Evolutionary conservation across 768 basidiomycete species (phyloP), one percentile per base, ranked within the genome.

Genomic region (Tulasnella sp.): DNA sequence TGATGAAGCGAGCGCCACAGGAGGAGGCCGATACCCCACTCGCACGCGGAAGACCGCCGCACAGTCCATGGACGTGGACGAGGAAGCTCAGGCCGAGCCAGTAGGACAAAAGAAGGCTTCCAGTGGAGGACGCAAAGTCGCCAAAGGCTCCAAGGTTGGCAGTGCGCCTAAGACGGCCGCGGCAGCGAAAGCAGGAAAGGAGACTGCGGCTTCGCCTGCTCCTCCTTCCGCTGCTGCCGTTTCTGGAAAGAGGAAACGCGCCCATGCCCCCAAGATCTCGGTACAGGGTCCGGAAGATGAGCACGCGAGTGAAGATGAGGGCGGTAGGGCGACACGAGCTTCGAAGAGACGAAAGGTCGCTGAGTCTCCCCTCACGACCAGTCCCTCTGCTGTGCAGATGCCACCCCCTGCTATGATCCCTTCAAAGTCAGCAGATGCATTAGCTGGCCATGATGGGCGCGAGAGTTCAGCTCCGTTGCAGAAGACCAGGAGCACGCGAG

Each of bases 281-380:
- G 45, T 19, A 48, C n/a, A 48, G n/a, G 45, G 45, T 27, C 19
- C 45, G 7, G 45, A 27, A 10, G n/a, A 21, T 19, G 45, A 48
- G n/a, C 45, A 48, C 7, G 45, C 7, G 7, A 27, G 19, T 10
- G 45, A 48, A 19, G 45, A 19, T 5, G 45, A 48, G 7, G 45
- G 45, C 19, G 45, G 45, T 21, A 5, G 45, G n/a, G n/a, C 45
- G 25, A 48, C 45, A 21, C 45, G 45, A 27, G n/a, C 45, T 7
- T 48, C 45, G n/a, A 48, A 48, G 25, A 48, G 45, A 48, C 45
- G 45, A 48, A 48, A 48, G 45, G 25, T 48, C 45, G n/a, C 15
- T 15, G 34, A 38, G 34, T 5, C 34, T 15, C 34, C 45, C 5
- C 7, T 27, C 19, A 48, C 45, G n/a, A 48, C 45, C 25, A 27